Percentiles rank a stretch among this genome's conserved stretches.
Conservation (phyloP, 208 protist genomes). For the Wallacemonas sp. region DNA sequence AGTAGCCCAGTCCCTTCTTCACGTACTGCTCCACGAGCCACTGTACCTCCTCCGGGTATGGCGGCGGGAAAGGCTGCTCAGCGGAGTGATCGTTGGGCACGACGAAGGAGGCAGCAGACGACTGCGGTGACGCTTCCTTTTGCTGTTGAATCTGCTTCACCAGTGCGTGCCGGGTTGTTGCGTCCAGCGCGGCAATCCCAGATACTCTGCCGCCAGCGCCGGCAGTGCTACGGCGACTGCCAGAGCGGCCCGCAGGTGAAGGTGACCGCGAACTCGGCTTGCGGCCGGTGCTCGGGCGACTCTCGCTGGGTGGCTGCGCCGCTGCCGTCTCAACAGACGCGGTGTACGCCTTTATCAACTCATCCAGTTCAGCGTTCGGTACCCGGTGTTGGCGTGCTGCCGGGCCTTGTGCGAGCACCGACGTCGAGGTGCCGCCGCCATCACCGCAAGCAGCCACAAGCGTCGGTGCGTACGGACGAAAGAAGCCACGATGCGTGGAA, state of each 20-base stretch:
- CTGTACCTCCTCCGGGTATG: slow-evolving; percentile 37
- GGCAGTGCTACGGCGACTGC: neutral
- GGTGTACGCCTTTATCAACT: neutral
- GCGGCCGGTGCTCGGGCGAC: neutral
- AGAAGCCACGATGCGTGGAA: neutral
- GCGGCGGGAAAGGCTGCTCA: slow-evolving; percentile 18
- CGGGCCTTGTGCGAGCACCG: neutral
- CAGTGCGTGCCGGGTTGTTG: neutral
- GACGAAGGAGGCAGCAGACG: neutral
- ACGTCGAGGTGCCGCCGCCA: slow-evolving; percentile 13
- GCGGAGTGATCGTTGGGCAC: slow-evolving; percentile 31
- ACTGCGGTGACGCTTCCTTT: neutral
- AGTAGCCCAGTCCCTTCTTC: slow-evolving; percentile 27
- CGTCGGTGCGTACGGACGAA: slow-evolving; percentile 4
- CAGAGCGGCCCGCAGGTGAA: neutral
- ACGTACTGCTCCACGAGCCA: slow-evolving; percentile 53
- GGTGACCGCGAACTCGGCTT: slow-evolving; percentile 7
- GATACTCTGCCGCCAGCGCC: neutral
- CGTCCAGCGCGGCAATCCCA: neutral
- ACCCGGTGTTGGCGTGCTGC: neutral
- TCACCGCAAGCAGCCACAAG: slow-evolving; percentile 2
- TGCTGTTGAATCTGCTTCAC: neutral
- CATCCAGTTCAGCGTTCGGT: slow-evolving; percentile 2
- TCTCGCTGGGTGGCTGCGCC: neutral
- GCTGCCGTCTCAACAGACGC: neutral